Evolutionary conservation across 2,329 filamentous ascomycete species (phyloP).

Genomic region (Exophiala alcalophila): DNA sequence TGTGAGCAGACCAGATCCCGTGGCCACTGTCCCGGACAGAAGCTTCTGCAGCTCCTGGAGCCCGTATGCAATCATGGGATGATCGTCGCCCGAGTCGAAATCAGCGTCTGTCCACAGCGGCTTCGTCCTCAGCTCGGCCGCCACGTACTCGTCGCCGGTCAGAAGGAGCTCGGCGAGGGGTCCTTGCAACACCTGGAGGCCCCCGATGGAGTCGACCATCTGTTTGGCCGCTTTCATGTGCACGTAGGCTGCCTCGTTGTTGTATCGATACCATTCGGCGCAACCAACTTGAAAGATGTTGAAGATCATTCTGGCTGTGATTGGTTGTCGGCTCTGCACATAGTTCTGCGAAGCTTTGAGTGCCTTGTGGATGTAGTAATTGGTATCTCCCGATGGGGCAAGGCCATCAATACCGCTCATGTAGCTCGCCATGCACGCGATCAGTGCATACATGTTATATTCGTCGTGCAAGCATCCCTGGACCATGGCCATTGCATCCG

Average conservation of each 20-base stretch:
- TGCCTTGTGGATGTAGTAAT: slow-evolving; percentile 20
- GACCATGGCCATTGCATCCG: slow-evolving; percentile 13
- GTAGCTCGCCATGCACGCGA: slow-evolving; percentile 23
- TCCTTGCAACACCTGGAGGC: slow-evolving; percentile 13
- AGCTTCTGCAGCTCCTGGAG: slow-evolving; percentile 15
- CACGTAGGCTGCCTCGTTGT: slow-evolving; percentile 15
- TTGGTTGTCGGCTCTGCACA: slow-evolving; percentile 10
- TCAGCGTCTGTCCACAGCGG: slow-evolving; percentile 15
- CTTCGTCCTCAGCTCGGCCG: slow-evolving; percentile 14
- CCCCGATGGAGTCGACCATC: slow-evolving; percentile 20
- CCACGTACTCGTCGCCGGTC: slow-evolving; percentile 21
- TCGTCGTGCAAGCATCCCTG: slow-evolving; percentile 19
- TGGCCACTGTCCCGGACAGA: slow-evolving; percentile 9
- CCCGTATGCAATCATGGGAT: slow-evolving; percentile 17
- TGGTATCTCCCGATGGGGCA: background rate
- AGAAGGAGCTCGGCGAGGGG: slow-evolving; percentile 21
- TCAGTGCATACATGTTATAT: slow-evolving; percentile 24
- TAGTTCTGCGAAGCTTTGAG: slow-evolving; percentile 18
- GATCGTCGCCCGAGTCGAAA: slow-evolving; percentile 19
- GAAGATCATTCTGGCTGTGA: slow-evolving; percentile 17
- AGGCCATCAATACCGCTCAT: slow-evolving; percentile 16
- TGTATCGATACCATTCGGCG: slow-evolving; percentile 23
- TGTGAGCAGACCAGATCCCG: slow-evolving; percentile 10
- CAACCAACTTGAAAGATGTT: slow-evolving; percentile 21
- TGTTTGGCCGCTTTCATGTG: slow-evolving; percentile 20